phyloP scores from a whole-genome alignment of 2,329 filamentous ascomycete genomes.

The Bipolaris zeicola region DNA sequence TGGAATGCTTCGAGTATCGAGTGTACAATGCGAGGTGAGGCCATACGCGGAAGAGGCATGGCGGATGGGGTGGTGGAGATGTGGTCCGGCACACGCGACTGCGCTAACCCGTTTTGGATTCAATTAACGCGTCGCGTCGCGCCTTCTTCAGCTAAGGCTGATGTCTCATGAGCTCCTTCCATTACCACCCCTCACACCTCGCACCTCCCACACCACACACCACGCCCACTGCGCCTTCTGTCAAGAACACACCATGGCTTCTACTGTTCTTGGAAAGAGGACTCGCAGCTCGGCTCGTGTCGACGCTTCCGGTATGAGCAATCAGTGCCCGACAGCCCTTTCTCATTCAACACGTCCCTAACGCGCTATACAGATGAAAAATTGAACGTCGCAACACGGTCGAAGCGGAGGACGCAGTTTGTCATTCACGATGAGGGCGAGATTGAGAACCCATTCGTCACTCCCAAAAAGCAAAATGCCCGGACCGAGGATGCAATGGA shows the following conservation, averaged over 20 bases:
- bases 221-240: constrained; percentile 27
- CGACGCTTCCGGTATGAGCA: constrained; percentile 36
- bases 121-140: constrained; percentile 26
- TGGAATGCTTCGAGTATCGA: constrained; percentile 1
- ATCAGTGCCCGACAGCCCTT: constrained; percentile 9
- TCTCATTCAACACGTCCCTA: constrained; percentile 29
- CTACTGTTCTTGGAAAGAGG: constrained; percentile 48
- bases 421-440: constrained; percentile 66
- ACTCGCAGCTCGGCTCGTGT: constrained; percentile 40
- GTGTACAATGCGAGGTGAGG: neutral
- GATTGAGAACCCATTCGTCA: constrained; percentile 66
- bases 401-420: constrained; percentile 53
- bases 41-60: neutral
- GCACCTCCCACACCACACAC: constrained; percentile 21
- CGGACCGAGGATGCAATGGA: constrained; percentile 52
- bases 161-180: constrained; percentile 18
- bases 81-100: neutral
- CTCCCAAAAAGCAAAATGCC: constrained; percentile 40
- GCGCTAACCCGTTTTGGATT: constrained; percentile 8
- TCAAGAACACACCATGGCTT: constrained; percentile 33
- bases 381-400: constrained; percentile 39
- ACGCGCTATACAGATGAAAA: constrained; percentile 33
- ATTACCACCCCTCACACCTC: constrained; percentile 20
- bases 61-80: neutral
- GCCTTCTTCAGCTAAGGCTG: neutral